Conservation (phyloP, 2,329 filamentous ascomycete genomes). For the Knoxdaviesia capensis region DNA sequence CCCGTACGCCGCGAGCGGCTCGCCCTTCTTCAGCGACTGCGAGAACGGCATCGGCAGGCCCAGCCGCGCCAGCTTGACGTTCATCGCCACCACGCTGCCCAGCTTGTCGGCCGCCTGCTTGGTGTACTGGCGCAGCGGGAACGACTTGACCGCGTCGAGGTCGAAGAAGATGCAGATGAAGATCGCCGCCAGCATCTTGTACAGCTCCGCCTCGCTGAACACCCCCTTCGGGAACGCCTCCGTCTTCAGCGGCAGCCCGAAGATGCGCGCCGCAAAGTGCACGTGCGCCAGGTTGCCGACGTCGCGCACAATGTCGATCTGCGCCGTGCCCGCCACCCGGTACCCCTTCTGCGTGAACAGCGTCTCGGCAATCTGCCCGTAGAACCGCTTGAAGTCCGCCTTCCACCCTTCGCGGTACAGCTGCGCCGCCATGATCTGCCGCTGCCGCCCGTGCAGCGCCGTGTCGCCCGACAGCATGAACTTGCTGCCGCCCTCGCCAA, state of each 20-base stretch:
- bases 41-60: constrained; percentile 33
- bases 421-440: constrained; percentile 31
- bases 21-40: constrained; percentile 25
- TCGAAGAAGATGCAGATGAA: constrained; percentile 47
- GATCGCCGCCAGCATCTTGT: constrained; percentile 42
- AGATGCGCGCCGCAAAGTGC: constrained; percentile 39
- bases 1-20: constrained; percentile 41
- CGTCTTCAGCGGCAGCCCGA: constrained; percentile 48
- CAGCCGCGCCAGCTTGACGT: constrained; percentile 37
- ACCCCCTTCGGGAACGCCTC: constrained; percentile 35
- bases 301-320: constrained; percentile 53
- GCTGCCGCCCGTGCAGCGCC: constrained; percentile 25
- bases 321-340: constrained; percentile 29
- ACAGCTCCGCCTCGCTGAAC: constrained; percentile 33
- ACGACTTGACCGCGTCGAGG: constrained; percentile 44
- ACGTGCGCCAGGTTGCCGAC: constrained; percentile 48
- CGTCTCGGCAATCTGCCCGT: constrained; percentile 36
- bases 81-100: constrained; percentile 39
- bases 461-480: constrained; percentile 36
- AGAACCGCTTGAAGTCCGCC: constrained; percentile 44
- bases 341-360: constrained; percentile 47
- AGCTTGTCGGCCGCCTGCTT: constrained; percentile 36
- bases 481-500: constrained; percentile 30
- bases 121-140: constrained; percentile 37
- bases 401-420: constrained; percentile 43